Percentiles rank a stretch among this genome's conserved stretches.
phyloP scores from a whole-genome alignment of 306 rosid species.

The Benincasa hispida region DNA sequence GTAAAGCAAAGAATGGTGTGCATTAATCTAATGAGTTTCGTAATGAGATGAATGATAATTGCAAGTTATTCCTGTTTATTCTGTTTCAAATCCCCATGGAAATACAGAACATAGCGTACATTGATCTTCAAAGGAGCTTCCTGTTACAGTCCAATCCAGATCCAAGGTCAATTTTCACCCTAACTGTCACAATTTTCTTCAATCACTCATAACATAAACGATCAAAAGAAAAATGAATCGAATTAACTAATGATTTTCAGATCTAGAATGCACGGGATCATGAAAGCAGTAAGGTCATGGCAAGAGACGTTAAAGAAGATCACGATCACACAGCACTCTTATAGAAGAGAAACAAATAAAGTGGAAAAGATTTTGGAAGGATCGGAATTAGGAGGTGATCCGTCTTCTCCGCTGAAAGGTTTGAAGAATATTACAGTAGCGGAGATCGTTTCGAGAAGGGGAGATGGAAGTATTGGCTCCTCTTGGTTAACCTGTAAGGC shows the following conservation, averaged over 20 bases:
- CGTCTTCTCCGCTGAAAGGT: slow-evolving; percentile 40
- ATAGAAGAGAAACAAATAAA: slow-evolving; percentile 24
- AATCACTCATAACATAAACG: neutral
- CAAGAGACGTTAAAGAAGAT: slow-evolving; percentile 25
- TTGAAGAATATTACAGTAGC: slow-evolving; percentile 75
- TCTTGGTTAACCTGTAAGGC: slow-evolving; percentile 63
- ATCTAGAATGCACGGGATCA: slow-evolving; percentile 46
- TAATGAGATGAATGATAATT: neutral
- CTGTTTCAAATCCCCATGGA: neutral
- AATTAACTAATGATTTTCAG: neutral
- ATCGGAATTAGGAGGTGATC: slow-evolving; percentile 17
- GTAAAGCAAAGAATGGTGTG: neutral
- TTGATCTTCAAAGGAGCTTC: neutral
- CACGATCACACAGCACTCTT: slow-evolving; percentile 27
- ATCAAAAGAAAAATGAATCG: neutral
- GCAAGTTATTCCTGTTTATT: slow-evolving; percentile 1
- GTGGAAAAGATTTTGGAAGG: slow-evolving; percentile 17
- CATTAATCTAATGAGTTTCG: neutral
- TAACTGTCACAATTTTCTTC: neutral
- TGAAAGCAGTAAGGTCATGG: slow-evolving; percentile 21
- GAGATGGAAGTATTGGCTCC: slow-evolving; percentile 43
- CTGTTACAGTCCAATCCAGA: neutral
- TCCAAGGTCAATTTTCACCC: neutral
- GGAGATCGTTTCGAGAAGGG: slow-evolving; percentile 50
- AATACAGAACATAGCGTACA: neutral